Base-by-base conservation (phyloP, 108 stramenopile species). In the Nitzschia palea region DNA sequence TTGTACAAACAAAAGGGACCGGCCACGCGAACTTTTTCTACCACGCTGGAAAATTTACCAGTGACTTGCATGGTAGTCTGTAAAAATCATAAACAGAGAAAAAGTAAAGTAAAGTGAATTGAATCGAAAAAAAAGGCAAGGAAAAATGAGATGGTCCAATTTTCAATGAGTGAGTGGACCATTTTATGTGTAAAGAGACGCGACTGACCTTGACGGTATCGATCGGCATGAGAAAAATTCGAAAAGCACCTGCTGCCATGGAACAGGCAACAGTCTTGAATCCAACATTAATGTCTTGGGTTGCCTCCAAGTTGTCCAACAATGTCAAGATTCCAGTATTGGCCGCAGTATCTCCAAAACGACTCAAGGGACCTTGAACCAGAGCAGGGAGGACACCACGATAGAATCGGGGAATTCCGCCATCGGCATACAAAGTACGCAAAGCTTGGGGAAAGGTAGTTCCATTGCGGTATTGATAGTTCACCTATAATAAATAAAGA, bases 381-480 rank as follows among this genome's bases (percentile, higher is more conserved):
- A 99, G 75, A 22, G 97, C 97, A 25, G 96, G 94, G 17, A 86
- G 51, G 25, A 97, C 79, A 33, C 98, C 98, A 6, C 94, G 88
- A 78, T 99, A 99, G 71, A 99, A 98, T 42, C 98, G 87, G 32
- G 89, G 91, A 33, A 98, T 80, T 27, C 98, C 99, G 32, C 99
- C 99, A 76, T 99, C 97, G 10, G 88, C 91, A 75, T 99, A 99
- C 31, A 99, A 73, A 26, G 93, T 82, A 54, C 80, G 60, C 30
- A 98, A 73, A 30, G 98, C 97, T 20, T 77, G 82, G 4, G 83
- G 82, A 43, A 95, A 95, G 25, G 95, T 86, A n/a, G 85, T 85
- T 22, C 99, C 99, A 70, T 97, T 96, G 45, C 98, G 94, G 78
- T 97, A 99, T 86, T 99, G 99, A 74, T 98, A 99, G 81, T 98